These are phyloP conservation scores for Aspergillus sp. DNA, from an alignment of 2,329 filamentous ascomycete genomes.

Conservation along the genomic window DNA sequence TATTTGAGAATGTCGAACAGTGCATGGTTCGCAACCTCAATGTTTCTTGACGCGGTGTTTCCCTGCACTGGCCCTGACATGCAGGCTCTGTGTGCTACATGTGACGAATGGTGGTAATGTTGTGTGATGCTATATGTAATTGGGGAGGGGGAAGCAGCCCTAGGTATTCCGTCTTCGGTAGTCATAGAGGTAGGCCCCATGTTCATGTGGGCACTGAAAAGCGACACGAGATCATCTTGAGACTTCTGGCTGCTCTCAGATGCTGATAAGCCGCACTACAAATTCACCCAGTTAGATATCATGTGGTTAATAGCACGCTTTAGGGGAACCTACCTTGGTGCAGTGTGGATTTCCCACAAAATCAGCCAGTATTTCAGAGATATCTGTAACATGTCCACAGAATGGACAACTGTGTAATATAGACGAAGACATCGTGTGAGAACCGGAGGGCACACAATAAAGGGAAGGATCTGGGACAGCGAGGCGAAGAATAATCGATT, in stretches of 20 bases:
- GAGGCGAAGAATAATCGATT: neutral
- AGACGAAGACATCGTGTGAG: conserved; percentile 36
- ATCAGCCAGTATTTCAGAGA: conserved; percentile 34
- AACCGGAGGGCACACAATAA: neutral
- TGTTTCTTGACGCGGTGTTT: conserved; percentile 24
- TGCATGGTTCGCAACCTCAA: conserved; percentile 16
- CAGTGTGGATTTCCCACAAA: conserved; percentile 41
- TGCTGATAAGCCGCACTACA: conserved; percentile 44
- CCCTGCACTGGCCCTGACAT: conserved; percentile 37
- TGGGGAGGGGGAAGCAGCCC: conserved; percentile 31
- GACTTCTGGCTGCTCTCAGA: conserved; percentile 57
- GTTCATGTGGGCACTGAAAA: conserved; percentile 75
- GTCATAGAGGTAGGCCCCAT: conserved; percentile 45
- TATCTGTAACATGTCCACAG: conserved; percentile 39
- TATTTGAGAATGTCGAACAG: conserved; percentile 52
- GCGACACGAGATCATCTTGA: conserved; percentile 77
- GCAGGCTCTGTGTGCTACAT: conserved; percentile 54
- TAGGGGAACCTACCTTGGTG: conserved; percentile 37
- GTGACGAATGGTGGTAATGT: conserved; percentile 80
- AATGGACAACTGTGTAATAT: conserved; percentile 40
- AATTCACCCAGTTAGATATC: conserved; percentile 19
- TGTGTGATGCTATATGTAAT: conserved; percentile 74
- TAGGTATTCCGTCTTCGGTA: conserved; percentile 35
- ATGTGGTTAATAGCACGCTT: conserved; percentile 18
- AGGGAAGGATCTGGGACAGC: neutral